Conservation (phyloP, 164 flowering plant species). For the Chloranthus sessilifolius region DNA sequence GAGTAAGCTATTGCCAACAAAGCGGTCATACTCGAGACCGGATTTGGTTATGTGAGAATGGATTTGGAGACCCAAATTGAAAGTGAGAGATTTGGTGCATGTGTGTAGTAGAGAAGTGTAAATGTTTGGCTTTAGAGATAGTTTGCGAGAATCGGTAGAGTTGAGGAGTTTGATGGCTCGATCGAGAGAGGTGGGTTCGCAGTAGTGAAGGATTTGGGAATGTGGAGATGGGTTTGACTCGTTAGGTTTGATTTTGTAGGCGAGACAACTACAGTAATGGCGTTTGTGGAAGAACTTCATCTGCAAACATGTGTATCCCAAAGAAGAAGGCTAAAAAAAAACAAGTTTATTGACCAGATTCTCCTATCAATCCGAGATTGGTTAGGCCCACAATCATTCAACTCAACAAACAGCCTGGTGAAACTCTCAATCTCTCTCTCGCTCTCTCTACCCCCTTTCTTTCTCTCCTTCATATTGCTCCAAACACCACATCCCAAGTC, state of each 20-base stretch:
- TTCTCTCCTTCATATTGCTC: no score
- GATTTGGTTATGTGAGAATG: conserved; percentile 65
- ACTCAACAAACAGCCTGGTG: no score
- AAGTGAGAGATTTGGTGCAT: conserved; percentile 36
- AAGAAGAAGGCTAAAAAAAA: no score
- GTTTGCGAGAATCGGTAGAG: conserved; percentile 16
- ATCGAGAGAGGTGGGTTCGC: conserved; percentile 37
- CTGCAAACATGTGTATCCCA: no score
- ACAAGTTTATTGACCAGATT: no score
- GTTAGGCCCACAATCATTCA: no score
- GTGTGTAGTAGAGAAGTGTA: conserved; percentile 76
- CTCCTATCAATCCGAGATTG: no score
- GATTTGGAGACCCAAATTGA: conserved; percentile 51
- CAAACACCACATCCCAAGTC: no score
- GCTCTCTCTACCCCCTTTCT: no score
- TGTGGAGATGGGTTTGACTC: conserved; percentile 10
- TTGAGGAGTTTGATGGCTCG: conserved; percentile 47
- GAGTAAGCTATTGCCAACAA: conserved; percentile 71
- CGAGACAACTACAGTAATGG: conserved; percentile 24
- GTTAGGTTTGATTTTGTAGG: conserved; percentile 7
- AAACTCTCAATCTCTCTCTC: no score
- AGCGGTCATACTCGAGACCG: conserved; percentile 58
- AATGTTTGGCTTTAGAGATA: conserved; percentile 37
- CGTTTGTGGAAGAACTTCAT: conserved; percentile 21
- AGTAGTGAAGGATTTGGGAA: conserved; percentile 38